Conservation (phyloP, 352 stramenopile species). For the Pythium phragmitis region DNA sequence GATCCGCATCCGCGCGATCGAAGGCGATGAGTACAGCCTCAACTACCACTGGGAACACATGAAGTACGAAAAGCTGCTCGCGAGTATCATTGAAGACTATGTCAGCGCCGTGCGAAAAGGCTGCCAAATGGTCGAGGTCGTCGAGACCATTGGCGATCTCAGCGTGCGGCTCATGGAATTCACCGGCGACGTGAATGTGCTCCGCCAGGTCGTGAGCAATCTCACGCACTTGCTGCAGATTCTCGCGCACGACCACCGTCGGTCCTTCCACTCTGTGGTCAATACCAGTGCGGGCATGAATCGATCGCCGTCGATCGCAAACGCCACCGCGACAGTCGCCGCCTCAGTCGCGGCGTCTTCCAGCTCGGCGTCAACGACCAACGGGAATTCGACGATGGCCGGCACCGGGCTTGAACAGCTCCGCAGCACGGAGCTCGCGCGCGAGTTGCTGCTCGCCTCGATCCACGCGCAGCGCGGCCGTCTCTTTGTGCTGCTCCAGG, state of each 20-base stretch:
- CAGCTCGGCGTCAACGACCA: neutral
- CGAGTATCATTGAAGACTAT: constrained; percentile 74
- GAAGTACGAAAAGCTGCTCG: constrained; percentile 60
- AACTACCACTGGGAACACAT: constrained; percentile 71
- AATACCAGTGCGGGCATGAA: neutral
- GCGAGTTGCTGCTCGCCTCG: constrained; percentile 50
- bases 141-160: constrained; percentile 74
- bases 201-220: constrained; percentile 64
- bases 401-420: constrained; percentile 8
- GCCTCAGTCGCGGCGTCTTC: constrained; percentile 3
- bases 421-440: constrained; percentile 18
- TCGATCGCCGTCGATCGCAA: constrained; percentile 14
- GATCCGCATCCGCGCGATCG: constrained; percentile 60
- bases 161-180: constrained; percentile 66
- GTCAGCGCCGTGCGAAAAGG: constrained; percentile 67
- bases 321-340: constrained; percentile 12
- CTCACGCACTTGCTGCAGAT: constrained; percentile 58
- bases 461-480: constrained; percentile 66
- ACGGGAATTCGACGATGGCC: neutral
- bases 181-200: constrained; percentile 52
- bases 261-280: constrained; percentile 28
- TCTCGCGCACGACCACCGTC: constrained; percentile 38
- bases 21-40: constrained; percentile 58
- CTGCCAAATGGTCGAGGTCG: constrained; percentile 68
- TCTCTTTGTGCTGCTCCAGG: constrained; percentile 56